These are phyloP conservation scores for Mycena vitilis DNA, from an alignment of 768 basidiomycete genomes.

Conservation along the genomic window DNA sequence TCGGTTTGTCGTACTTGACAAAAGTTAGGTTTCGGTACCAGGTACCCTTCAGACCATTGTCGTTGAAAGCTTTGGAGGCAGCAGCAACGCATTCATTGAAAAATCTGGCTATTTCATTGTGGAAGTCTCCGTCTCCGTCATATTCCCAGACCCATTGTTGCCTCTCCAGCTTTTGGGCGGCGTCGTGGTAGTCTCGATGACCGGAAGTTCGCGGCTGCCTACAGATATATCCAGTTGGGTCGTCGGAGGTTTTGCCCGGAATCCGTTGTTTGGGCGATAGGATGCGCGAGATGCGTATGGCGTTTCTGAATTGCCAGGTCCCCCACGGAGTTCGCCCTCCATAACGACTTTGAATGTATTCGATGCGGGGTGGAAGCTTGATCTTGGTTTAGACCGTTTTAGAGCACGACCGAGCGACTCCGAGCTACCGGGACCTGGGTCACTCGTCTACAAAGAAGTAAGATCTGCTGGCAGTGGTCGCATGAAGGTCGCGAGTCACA, in stretches of 20 bases:
- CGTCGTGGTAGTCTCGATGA: too few relatives aligned
- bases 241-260: background rate
- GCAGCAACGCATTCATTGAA: background rate
- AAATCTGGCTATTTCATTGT: background rate
- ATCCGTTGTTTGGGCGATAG: background rate
- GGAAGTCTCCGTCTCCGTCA: background rate
- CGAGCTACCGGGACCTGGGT: too few relatives aligned
- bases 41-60: background rate
- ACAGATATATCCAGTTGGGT: too few relatives aligned
- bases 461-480: too few relatives aligned
- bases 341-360: background rate
- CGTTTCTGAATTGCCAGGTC: conserved; percentile 1
- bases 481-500: too few relatives aligned
- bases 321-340: conserved; percentile 6
- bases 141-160: background rate
- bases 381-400: too few relatives aligned
- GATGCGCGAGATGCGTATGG: background rate
- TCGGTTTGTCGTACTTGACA: background rate
- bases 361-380: background rate
- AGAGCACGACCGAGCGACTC: too few relatives aligned
- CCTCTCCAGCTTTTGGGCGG: background rate
- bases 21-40: conserved; percentile 5
- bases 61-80: background rate
- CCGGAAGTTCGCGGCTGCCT: too few relatives aligned
- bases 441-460: too few relatives aligned